phyloP scores from a whole-genome alignment of 495 filamentous ascomycete genomes.

The Aspergillus carlsbadensis region DNA sequence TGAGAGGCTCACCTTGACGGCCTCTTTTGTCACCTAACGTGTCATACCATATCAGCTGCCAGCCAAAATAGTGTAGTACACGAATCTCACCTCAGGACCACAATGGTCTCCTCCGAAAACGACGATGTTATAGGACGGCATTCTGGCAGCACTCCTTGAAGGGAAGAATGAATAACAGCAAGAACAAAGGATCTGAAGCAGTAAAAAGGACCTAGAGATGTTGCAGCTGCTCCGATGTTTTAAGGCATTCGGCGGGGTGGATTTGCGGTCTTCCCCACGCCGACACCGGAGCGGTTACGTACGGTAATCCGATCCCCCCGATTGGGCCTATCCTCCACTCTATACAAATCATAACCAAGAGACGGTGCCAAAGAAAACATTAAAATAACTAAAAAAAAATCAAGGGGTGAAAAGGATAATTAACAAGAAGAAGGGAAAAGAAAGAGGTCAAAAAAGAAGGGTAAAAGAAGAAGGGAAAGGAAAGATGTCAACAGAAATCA shows the following conservation, averaged over 20 bases:
- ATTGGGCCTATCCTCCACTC: conserved; percentile 4
- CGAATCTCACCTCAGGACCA: conserved; percentile 77
- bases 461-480: conserved; percentile 1
- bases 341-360: not conserved
- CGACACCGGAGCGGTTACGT: conserved; percentile 28
- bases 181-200: conserved; percentile 9
- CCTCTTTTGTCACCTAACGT: conserved; percentile 63
- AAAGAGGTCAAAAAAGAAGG: conserved; percentile 7
- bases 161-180: conserved; percentile 1
- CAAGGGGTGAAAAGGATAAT: conserved; percentile 12
- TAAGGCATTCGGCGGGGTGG: conserved; percentile 20
- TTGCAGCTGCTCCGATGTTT: conserved; percentile 17
- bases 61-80: conserved; percentile 1
- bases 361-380: conserved; percentile 22
- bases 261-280: conserved; percentile 22
- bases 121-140: conserved; percentile 56
- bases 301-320: conserved; percentile 7
- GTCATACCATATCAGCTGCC: conserved; percentile 14
- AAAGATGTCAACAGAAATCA: conserved; percentile 17
- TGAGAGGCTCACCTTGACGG: conserved; percentile 66
- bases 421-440: conserved; percentile 16
- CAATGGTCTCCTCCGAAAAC: conserved; percentile 90
- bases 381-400: conserved; percentile 22
- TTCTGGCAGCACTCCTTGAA: conserved; percentile 21
- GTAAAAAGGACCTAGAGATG: conserved; percentile 16